A percentile compares a stretch with the other conserved stretches of the same genome.
phyloP scores from a whole-genome alignment of 768 basidiomycete species.

The Boletus tomentosulus region DNA sequence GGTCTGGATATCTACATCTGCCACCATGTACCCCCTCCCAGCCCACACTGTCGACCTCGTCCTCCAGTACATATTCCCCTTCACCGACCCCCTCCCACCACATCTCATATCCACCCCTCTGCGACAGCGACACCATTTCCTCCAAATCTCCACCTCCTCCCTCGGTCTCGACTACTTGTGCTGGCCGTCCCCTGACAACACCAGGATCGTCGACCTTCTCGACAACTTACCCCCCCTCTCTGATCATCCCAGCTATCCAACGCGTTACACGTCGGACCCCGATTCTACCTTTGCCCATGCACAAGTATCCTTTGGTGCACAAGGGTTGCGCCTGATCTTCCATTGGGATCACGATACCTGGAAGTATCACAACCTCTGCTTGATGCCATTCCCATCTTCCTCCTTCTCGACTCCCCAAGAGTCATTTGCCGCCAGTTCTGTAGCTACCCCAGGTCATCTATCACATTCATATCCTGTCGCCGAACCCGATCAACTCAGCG shows the following conservation, averaged over 20 bases:
- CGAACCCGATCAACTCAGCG: constrained; percentile 26
- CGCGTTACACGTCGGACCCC: constrained; percentile 42
- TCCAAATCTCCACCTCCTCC: constrained; percentile 48
- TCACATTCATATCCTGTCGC: not conserved
- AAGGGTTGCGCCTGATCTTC: constrained; percentile 59
- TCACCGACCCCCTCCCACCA: constrained; percentile 48
- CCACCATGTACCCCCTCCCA: constrained; percentile 33
- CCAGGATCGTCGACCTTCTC: constrained; percentile 41
- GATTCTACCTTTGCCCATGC: constrained; percentile 57
- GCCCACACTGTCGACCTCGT: constrained; percentile 41
- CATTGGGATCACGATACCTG: constrained; percentile 59
- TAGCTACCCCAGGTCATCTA: not conserved
- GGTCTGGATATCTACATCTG: not conserved
- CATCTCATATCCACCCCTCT: constrained; percentile 59
- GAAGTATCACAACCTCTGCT: constrained; percentile 65
- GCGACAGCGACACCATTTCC: constrained; percentile 61
- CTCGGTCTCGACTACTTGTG: constrained; percentile 51
- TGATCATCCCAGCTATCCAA: constrained; percentile 29
- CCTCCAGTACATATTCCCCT: constrained; percentile 56
- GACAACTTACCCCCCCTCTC: constrained; percentile 32
- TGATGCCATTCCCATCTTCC: constrained; percentile 66
- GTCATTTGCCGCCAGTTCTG: constrained; percentile 10
- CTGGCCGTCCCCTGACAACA: constrained; percentile 51
- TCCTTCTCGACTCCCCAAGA: constrained; percentile 28
- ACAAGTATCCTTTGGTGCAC: constrained; percentile 35